Base-by-base conservation (phyloP, 257 asterid species). In the Gardenia jasminoides region DNA sequence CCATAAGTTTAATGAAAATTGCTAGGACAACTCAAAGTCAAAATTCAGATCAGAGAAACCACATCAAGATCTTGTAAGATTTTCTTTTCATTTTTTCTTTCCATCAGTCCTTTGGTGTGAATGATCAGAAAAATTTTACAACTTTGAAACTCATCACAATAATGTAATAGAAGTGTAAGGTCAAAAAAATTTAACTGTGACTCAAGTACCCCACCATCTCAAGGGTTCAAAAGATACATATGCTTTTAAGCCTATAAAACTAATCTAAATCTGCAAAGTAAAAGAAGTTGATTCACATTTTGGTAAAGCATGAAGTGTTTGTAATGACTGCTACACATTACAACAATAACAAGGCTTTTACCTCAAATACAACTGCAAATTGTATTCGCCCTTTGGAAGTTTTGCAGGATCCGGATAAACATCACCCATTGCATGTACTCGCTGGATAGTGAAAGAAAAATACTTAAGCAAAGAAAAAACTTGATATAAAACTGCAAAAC, bases 351-450 rank as follows among this genome's bases (percentile, higher is more conserved):
- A 79, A 83, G 47, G 48, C 48, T 13, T 65, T 75, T 70, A 84
- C 99, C 99, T 93, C 80, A 95, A 78, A 89, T 88, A 89, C 58
- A 95, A 97, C 89, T 87, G 98, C 77, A 95, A 82, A 75, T 82
- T 91, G 85, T 87, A 93, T 81, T 95, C 98, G 78, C 98, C 99
- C 96, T 93, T 95, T 36, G 99, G 98, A 85, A 95, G 91, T 85
- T 91, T 93, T 36, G 91, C 88, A 24, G 84, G 67, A 11, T 85
- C 87, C 74, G 99, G 99, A 91, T 95, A 95, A 79, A 93, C 99
- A 82, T 95, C 99, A 81, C 99, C 99, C 92, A 82, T 82, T 77
- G 97, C 85, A 85, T 89, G 85, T 67, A 93, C 94, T 73, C 98
- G 96, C 99, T 95, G 85, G 83, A 67, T 59, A 82, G 52, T 31